Percentiles rank a stretch among this genome's conserved stretches.
Evolutionary conservation across 257 asterid species (phyloP).

Genomic region (Craterostigma plantagineum): DNA sequence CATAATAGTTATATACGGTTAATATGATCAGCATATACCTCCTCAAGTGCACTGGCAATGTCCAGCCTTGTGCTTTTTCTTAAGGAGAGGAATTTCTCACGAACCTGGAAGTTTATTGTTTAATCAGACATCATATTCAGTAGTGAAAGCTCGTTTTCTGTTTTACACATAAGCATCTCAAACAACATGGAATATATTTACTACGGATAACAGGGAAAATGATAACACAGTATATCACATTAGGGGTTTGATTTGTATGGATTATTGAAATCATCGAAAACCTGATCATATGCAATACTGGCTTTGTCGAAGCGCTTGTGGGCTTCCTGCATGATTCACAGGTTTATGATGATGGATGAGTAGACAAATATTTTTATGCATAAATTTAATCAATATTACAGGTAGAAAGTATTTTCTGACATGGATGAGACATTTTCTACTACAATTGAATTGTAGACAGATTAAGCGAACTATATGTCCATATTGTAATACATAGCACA

Average conservation of each 20-base stretch:
- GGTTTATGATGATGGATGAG: conserved; percentile 7
- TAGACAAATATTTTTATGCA: not conserved
- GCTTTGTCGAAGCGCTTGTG: conserved; percentile 97
- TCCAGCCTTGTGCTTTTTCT: conserved; percentile 83
- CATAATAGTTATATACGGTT: conserved; percentile 9
- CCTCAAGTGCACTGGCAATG: conserved; percentile 63
- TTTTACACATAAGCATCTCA: too few species aligned
- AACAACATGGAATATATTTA: too few species aligned
- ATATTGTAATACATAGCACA: too few species aligned
- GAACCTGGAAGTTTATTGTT: conserved; percentile 40
- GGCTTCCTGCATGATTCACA: conserved; percentile 60
- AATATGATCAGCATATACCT: conserved; percentile 37
- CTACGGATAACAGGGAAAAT: too few species aligned
- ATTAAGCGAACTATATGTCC: too few species aligned
- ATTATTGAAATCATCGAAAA: conserved; percentile 13
- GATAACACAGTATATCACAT: not conserved
- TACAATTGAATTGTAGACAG: too few species aligned
- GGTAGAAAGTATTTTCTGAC: not conserved
- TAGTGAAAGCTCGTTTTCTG: conserved; percentile 1
- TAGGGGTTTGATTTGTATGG: not conserved
- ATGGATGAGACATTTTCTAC: too few species aligned
- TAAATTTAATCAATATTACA: not conserved
- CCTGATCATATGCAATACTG: conserved; percentile 84
- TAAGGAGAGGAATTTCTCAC: conserved; percentile 76
- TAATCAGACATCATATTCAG: conserved; percentile 6